Conservation (phyloP, 2,329 filamentous ascomycete species). For the Tolypocladium endophyticum region DNA sequence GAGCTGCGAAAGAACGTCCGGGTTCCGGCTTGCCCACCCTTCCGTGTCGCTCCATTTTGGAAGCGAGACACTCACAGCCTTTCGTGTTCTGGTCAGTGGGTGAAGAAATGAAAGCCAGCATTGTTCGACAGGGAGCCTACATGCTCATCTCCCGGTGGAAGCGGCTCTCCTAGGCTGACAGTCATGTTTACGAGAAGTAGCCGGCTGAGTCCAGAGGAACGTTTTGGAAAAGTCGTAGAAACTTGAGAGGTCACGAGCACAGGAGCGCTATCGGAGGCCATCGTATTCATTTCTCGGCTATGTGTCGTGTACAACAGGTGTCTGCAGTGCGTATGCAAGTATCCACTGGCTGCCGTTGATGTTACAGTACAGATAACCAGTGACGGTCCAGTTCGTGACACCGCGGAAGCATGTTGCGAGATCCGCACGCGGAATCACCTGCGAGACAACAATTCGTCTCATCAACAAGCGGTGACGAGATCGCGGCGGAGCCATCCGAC, state of each 20-base stretch:
- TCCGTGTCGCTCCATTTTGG: conserved; percentile 15
- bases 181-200: background rate
- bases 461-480: background rate
- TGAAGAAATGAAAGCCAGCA: background rate
- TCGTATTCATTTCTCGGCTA: background rate
- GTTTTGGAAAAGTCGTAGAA: background rate
- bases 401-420: background rate
- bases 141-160: conserved; percentile 15
- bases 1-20: conserved; percentile 9
- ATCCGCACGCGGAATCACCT: background rate
- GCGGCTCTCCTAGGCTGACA: conserved; percentile 9
- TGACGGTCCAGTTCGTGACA: background rate
- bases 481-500: background rate
- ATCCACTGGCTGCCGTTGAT: background rate
- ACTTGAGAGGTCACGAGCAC: background rate
- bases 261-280: background rate
- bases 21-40: conserved; percentile 13
- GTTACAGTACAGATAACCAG: background rate
- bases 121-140: conserved; percentile 3
- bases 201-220: background rate
- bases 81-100: background rate
- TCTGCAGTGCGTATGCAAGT: background rate
- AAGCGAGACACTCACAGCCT: conserved; percentile 20
- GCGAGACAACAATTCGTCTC: background rate
- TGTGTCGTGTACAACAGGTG: background rate